A percentile compares a stretch with the other conserved stretches of the same genome.
phyloP scores from a whole-genome alignment of 2,329 filamentous ascomycete species.

The Sclerotinia glacialis region DNA sequence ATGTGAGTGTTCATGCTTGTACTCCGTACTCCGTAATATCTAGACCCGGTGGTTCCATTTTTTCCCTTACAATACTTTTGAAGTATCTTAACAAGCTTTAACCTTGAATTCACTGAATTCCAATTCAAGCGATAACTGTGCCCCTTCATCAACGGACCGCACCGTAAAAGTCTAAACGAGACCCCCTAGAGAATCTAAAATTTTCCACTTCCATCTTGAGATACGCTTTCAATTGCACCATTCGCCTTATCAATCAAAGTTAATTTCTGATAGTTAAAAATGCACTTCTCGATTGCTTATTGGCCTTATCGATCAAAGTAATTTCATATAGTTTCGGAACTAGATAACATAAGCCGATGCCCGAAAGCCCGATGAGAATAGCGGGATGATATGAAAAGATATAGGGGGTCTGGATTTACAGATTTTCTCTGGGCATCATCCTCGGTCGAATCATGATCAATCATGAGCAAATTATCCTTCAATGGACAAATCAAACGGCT shows the following conservation, averaged over 20 bases:
- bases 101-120: background rate
- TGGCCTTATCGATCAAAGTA: background rate
- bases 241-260: background rate
- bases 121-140: background rate
- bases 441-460: conserved; percentile 11
- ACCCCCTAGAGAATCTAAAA: conserved; percentile 8
- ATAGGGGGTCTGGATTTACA: conserved; percentile 12
- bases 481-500: conserved; percentile 2
- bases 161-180: conserved; percentile 5
- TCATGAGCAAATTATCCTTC: conserved; percentile 1
- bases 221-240: background rate
- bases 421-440: conserved; percentile 7
- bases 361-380: conserved; percentile 13
- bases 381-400: conserved; percentile 4
- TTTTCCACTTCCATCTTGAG: background rate
- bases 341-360: conserved; percentile 4
- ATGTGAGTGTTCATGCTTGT: conserved; percentile 18
- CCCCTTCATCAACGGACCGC: conserved; percentile 20
- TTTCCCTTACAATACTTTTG: background rate
- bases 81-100: conserved; percentile 4
- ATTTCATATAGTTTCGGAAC: conserved; percentile 7
- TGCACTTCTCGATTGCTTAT: conserved; percentile 4
- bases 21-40: background rate
- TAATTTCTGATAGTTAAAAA: background rate
- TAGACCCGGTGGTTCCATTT: background rate